Evolutionary conservation across 176 grass and related monocot species (phyloP), one percentile per base, ranked within the genome.

Genomic region (Eragrostis nindensis): DNA sequence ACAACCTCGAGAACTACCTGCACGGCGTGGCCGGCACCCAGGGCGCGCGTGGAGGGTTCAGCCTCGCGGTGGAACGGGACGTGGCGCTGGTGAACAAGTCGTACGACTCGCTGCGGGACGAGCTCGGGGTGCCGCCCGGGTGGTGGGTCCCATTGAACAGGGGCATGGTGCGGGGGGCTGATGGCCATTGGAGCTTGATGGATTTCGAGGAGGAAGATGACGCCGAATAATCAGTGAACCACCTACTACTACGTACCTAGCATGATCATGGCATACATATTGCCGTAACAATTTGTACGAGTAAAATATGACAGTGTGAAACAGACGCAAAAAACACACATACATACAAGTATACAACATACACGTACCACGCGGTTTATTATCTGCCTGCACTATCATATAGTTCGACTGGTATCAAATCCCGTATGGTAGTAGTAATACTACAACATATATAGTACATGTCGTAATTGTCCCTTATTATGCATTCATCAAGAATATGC

Each of bases 1-100:
- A 91, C 80, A 89, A 84, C 77, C 77, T 94, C 15, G 92, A 94
- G 84, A 63, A 48, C 80, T 89, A 94, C 83, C 80, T 94, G 27
- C 92, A 94, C 63, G 89, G 83, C 36, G 67, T 89, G 45, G 92
- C 89, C 1, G 89, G 92, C n/a, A n/a, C 62, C 22, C 38, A 59
- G 0, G 81, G 77, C 21, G 24, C 32, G 13, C 21, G n/a, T 0
- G 45, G 68, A 2, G 50, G n/a, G n/a, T 94, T 94, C 83, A 49
- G 62, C 76, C 71, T 91, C n/a, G 83, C 29, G 32, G 84, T 91
- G 71, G 76, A 88, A 17, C 75, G 89, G 14, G 88, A 94, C 83
- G 40, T 94, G n/a, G 86, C 83, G 38, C 71, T 91, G 52, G 83
- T 89, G 61, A 94, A 91, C 86, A 94, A 94, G 80, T 0, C 0